phyloP scores from a whole-genome alignment of 2,329 filamentous ascomycete genomes.

The Botrytis deweyae region DNA sequence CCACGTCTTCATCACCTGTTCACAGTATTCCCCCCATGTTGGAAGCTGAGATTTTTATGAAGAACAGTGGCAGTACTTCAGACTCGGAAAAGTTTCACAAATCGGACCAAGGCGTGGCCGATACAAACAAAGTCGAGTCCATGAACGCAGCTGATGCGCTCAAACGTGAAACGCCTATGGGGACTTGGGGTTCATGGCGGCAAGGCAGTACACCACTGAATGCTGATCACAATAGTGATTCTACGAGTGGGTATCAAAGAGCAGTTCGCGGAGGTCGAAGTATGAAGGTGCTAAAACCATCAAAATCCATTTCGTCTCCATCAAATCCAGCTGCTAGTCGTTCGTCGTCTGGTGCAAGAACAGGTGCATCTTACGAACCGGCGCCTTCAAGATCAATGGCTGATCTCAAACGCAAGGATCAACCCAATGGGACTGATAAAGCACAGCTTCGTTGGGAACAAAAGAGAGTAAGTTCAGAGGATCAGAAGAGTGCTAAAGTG shows the following conservation, averaged over 20 bases:
- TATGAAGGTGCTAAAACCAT: slow-evolving; percentile 89
- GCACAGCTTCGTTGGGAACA: slow-evolving; percentile 50
- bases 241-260: slow-evolving; percentile 61
- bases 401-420: slow-evolving; percentile 57
- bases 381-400: slow-evolving; percentile 44
- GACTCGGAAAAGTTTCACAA: slow-evolving; percentile 29
- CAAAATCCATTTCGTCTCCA: slow-evolving; percentile 60
- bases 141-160: slow-evolving; percentile 24
- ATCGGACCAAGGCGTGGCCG: slow-evolving; percentile 8
- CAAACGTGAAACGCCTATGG: slow-evolving; percentile 49
- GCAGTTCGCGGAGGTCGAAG: slow-evolving; percentile 63
- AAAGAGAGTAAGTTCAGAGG: slow-evolving; percentile 47
- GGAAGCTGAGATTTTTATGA: slow-evolving; percentile 25
- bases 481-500: slow-evolving; percentile 35
- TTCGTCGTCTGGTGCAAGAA: slow-evolving; percentile 46
- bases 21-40: slow-evolving; percentile 24
- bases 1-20: slow-evolving; percentile 24
- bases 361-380: slow-evolving; percentile 54
- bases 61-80: slow-evolving; percentile 24
- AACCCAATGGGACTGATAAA: slow-evolving; percentile 41
- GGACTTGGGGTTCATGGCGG: slow-evolving; percentile 72
- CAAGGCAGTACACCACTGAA: slow-evolving; percentile 44
- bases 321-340: slow-evolving; percentile 41
- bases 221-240: slow-evolving; percentile 35
- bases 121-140: slow-evolving; percentile 21